A percentile compares a stretch with the other conserved stretches of the same genome.
Conservation (phyloP, 352 stramenopile genomes). For the Halophytophthora polymorphica region DNA sequence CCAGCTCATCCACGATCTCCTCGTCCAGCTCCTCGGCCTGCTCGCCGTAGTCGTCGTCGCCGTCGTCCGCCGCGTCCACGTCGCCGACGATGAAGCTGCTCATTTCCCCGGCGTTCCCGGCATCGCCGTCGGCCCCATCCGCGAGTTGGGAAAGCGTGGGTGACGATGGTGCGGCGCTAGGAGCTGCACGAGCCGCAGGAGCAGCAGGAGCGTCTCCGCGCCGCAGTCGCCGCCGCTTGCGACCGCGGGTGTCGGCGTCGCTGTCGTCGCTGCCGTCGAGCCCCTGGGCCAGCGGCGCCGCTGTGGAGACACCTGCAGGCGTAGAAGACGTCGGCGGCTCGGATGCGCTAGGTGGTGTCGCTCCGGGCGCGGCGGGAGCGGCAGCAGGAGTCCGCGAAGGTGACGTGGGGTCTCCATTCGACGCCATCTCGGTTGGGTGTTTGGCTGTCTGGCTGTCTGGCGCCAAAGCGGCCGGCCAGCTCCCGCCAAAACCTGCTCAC, state of each 20-base stretch:
- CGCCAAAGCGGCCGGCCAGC: no score
- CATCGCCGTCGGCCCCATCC: conserved; percentile 11
- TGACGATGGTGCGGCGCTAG: conserved; percentile 1
- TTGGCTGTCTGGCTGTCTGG: no score
- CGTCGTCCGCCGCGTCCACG: conserved; percentile 27
- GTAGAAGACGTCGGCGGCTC: conserved; percentile 4
- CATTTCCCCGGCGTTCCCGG: conserved; percentile 13
- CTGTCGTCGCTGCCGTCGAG: conserved; percentile 30
- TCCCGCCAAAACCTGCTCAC: no score
- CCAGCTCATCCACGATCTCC: conserved; percentile 69
- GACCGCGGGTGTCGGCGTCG: conserved; percentile 23
- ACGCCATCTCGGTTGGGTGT: background rate
- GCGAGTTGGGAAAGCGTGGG: conserved; percentile 14
- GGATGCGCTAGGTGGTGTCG: background rate
- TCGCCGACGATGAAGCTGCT: conserved; percentile 25
- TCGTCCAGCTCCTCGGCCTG: conserved; percentile 62
- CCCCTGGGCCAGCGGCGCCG: conserved; percentile 7
- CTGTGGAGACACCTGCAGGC: background rate
- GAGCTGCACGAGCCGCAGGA: background rate
- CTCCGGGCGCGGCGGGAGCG: background rate
- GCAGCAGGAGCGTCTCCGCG: conserved; percentile 19
- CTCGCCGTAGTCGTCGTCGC: conserved; percentile 53
- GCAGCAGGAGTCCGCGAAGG: conserved; percentile 15
- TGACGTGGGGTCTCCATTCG: background rate
- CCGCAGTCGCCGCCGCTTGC: conserved; percentile 48